phyloP scores from a whole-genome alignment of 139 green algal species.

The Chlamydomonas sp. region DNA sequence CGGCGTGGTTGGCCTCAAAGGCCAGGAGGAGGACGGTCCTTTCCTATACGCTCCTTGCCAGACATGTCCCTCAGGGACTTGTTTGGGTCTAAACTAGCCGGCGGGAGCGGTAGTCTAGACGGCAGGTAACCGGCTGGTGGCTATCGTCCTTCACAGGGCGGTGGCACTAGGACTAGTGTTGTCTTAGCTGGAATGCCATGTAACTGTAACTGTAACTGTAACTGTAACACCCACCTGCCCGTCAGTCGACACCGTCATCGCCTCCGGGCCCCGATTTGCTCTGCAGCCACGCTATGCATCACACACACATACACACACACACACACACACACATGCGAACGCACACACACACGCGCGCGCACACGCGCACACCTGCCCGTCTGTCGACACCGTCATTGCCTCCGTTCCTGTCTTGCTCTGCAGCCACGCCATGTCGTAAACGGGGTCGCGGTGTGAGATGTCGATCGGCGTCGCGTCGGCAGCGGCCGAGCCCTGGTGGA shows the following conservation, averaged over 20 bases:
- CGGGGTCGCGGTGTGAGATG: constrained; percentile 56
- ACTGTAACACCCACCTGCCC: neutral
- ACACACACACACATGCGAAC: neutral
- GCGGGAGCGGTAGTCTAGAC: too few relatives aligned
- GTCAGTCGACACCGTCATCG: constrained; percentile 29
- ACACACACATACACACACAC: neutral
- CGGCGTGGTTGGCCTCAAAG: too few relatives aligned
- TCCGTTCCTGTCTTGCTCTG: constrained; percentile 90
- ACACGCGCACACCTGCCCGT: constrained; percentile 68
- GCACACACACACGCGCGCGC: constrained; percentile 8
- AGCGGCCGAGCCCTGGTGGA: constrained; percentile 16
- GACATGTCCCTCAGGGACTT: too few relatives aligned
- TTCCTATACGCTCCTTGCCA: too few relatives aligned
- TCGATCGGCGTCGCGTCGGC: constrained; percentile 72
- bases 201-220: too few relatives aligned
- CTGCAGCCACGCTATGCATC: neutral
- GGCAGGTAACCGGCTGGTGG: too few relatives aligned
- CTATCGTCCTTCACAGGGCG: too few relatives aligned
- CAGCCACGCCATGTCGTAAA: constrained; percentile 85
- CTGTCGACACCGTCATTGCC: constrained; percentile 66
- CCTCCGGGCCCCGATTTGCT: neutral
- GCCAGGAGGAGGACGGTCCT: too few relatives aligned
- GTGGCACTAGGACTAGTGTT: too few relatives aligned
- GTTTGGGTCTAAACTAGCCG: too few relatives aligned
- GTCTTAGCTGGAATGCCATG: too few relatives aligned